Evolutionary conservation across 495 filamentous ascomycete species (phyloP).

Genomic region (Aspergillus heteromorphus): DNA sequence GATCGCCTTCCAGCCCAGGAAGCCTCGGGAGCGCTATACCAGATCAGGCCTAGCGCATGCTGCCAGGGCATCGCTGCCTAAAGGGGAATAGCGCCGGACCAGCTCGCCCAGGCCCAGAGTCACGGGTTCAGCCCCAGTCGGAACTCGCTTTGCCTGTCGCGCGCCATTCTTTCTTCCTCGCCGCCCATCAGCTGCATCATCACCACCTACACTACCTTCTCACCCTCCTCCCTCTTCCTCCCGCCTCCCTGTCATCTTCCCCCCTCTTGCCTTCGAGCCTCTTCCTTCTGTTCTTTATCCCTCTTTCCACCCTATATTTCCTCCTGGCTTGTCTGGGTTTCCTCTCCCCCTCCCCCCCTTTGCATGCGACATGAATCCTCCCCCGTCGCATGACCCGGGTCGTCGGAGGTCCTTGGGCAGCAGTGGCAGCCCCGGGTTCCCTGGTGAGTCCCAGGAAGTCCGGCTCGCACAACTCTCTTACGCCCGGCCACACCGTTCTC

Average conservation of each 20-base stretch:
- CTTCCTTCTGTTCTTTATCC: background rate
- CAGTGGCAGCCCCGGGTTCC: constrained; percentile 30
- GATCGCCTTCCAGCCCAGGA: constrained; percentile 30
- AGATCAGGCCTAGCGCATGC: constrained; percentile 11
- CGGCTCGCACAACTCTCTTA: constrained; percentile 2
- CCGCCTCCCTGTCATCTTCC: background rate
- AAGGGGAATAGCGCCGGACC: constrained; percentile 25
- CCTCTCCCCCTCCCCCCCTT: constrained; percentile 1
- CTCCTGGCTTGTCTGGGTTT: constrained; percentile 4
- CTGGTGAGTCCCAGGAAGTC: constrained; percentile 32
- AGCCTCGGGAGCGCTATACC: constrained; percentile 38
- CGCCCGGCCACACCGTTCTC: background rate
- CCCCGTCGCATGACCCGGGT: constrained; percentile 24
- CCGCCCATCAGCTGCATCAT: too few species aligned
- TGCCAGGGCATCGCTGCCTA: constrained; percentile 16
- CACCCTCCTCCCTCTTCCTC: background rate
- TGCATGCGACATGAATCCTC: constrained; percentile 33
- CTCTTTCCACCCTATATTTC: constrained; percentile 3
- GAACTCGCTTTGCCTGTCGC: constrained; percentile 9
- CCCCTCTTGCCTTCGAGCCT: background rate
- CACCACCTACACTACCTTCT: constrained; percentile 1
- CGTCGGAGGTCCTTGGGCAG: constrained; percentile 35
- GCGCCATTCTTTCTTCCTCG: constrained; percentile 11
- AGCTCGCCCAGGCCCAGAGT: constrained; percentile 33
- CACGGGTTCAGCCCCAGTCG: constrained; percentile 34